Conservation (phyloP, 2,329 filamentous ascomycete species). For the Lasiodiplodia hormozganensis region DNA sequence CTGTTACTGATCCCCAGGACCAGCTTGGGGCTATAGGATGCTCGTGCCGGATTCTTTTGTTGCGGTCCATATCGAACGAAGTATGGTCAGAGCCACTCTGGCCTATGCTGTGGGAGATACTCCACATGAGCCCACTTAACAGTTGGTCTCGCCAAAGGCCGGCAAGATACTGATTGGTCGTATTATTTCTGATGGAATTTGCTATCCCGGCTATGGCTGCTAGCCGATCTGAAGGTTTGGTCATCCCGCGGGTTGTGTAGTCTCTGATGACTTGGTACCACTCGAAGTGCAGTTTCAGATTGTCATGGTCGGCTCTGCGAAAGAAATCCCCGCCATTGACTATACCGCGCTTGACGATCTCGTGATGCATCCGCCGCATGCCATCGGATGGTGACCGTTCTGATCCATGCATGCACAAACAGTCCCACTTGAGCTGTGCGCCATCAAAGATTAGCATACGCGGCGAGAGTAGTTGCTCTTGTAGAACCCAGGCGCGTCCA, state of each 20-base stretch:
- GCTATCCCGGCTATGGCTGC: slow-evolving; percentile 9
- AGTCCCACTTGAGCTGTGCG: background rate
- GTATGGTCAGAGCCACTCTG: background rate
- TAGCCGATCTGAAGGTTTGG: background rate
- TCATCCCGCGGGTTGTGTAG: slow-evolving; percentile 18
- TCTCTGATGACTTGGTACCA: slow-evolving; percentile 31
- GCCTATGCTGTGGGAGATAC: background rate
- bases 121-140: background rate
- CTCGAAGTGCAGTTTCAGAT: slow-evolving; percentile 28
- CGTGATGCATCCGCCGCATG: slow-evolving; percentile 31
- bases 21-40: background rate
- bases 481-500: slow-evolving; percentile 13
- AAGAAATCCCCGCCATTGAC: slow-evolving; percentile 33
- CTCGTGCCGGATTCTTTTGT: background rate
- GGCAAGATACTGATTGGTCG: background rate
- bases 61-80: background rate
- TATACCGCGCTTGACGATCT: slow-evolving; percentile 32
- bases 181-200: background rate
- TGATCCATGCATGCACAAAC: slow-evolving; percentile 31
- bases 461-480: slow-evolving; percentile 19
- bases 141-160: slow-evolving; percentile 10
- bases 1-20: slow-evolving; percentile 13
- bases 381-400: slow-evolving; percentile 30
- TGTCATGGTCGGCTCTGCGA: slow-evolving; percentile 20
- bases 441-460: slow-evolving; percentile 4